Base-by-base conservation (phyloP, 2,329 filamentous ascomycete genomes). In the Hymenoscyphus fructigenus region DNA sequence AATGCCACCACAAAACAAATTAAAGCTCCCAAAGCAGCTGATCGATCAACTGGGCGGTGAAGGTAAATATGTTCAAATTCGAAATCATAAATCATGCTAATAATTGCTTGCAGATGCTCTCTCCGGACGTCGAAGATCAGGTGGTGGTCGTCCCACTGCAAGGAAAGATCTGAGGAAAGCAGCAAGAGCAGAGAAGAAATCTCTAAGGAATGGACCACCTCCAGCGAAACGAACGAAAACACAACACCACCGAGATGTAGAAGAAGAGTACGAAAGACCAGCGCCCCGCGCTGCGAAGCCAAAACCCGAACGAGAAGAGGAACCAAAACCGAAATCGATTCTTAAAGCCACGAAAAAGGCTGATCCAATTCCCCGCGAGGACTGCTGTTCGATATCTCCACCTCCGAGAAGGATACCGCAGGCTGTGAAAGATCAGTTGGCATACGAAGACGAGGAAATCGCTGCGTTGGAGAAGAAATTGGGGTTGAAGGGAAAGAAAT, bases 401-500 rank as follows among this genome's bases (percentile, higher is more conserved):
- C 68, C 70, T 20, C 68, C 68, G 47, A 44, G 59, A n/a, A 66
- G 61, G 14, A 56, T 74, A 12, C 68, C 75, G 15, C 71, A 59
- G 53, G 64, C 69, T 61, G 80, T 87, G n/a, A 86, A 83, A 73
- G 84, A 88, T 3, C 87, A 85, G 70, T 80, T 97, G 4, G 88
- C 86, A 0, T 83, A 91, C 67, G 94, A 99, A 65, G 93, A 98
- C 73, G 91, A 88, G 1, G 92, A 97, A 71, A 98, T 99, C 70
- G 89, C 90, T 23, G 88, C 88, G 2, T 80, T 97, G 36, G 95
- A 99, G 79, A 93, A 89, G 76, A 96, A 91, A 73, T 80, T 99
- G 2, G 94, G 95, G 0, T 84, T 97, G 38, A 88, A 84, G 69
- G 86, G 87, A 28, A 90, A 89, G 66, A 88, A 85, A 36, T 77